Evolutionary conservation across 352 stramenopile genomes (phyloP).

Genomic region (Globisporangium nunn): DNA sequence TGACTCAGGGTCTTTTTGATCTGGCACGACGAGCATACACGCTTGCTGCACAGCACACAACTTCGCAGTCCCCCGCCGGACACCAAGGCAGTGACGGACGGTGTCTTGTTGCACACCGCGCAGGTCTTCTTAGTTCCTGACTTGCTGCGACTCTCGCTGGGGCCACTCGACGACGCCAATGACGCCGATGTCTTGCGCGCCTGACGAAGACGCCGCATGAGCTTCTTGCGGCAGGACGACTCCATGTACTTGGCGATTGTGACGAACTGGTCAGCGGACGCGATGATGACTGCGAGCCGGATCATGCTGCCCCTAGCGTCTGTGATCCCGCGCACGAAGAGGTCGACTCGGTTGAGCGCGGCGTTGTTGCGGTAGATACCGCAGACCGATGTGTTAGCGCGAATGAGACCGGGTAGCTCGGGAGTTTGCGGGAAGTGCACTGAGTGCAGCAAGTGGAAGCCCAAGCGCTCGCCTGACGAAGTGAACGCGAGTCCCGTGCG

Average conservation of each 20-base stretch:
- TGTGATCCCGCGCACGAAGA: conserved; percentile 33
- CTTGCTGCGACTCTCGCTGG: too few species aligned
- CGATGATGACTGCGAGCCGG: conserved; percentile 21
- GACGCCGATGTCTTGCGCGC: neutral
- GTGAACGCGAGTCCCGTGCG: conserved; percentile 16
- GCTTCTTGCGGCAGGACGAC: conserved; percentile 9
- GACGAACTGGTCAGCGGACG: conserved; percentile 21
- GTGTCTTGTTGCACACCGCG: neutral
- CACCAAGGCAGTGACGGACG: neutral
- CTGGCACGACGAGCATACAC: conserved; percentile 7
- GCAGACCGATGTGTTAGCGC: conserved; percentile 33
- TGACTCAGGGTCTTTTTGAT: conserved; percentile 9
- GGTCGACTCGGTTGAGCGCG: conserved; percentile 20
- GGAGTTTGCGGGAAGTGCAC: conserved; percentile 16
- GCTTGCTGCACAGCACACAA: conserved; percentile 2
- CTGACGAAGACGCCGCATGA: conserved; percentile 9
- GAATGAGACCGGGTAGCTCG: conserved; percentile 9
- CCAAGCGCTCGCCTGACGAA: conserved; percentile 21
- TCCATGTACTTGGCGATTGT: conserved; percentile 16
- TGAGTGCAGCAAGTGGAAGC: conserved; percentile 33
- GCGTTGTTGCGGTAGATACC: conserved; percentile 30
- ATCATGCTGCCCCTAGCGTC: conserved; percentile 23
- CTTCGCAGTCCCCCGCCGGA: neutral
- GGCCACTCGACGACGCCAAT: too few species aligned
- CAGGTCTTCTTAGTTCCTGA: neutral